Base-by-base conservation (phyloP, 2,329 filamentous ascomycete species). In the Paracoccidioides brasiliensis region DNA sequence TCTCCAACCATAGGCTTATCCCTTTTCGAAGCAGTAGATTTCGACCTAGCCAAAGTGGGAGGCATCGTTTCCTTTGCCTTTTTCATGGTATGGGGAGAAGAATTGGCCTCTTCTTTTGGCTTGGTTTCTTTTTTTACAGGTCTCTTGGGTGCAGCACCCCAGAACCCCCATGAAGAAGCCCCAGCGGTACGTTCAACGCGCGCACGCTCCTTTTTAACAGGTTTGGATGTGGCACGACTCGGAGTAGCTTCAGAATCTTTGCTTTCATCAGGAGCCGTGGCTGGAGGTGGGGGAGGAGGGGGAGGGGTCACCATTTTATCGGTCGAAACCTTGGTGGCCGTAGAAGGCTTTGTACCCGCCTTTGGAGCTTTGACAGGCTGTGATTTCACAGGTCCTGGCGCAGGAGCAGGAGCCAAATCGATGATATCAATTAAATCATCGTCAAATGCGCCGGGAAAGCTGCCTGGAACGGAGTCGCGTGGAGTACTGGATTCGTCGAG, bases 151-250 rank as follows among this genome's bases (percentile, higher is more conserved):
- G 78, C 74, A 14, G 82, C 78, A 15, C 80, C 81, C 86, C 86
- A 91, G 67, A 83, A 82, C 40, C 83, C 85, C 88, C 89, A 93
- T 35, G 85, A 82, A 10, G 80, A 76, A n/a, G 71, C 71, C 40
- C 77, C 78, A 57, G 80, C 78, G 41, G 86, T 84, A 56, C 88
- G 86, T 62, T 82, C 86, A 60, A 90, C 81, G 65, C 85, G 88
- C 33, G 85, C 74, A 12, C 89, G 85, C 60, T 94, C 87, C 67
- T 86, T 94, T 71, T 82, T 88, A 3, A 77, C 77, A 4, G 76
- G 67, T 53, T 79, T 81, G 58, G 74, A 71, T 55, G 63, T 60
- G 45, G 66, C 65, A 4, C 22, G 12, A 14, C 42, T 38, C 12
- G 50, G 37, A 12, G 54, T 57, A 10, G 63, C 62, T 45, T 63